phyloP scores from a whole-genome alignment of 306 rosid genomes.

The Begonia peltatifolia region DNA sequence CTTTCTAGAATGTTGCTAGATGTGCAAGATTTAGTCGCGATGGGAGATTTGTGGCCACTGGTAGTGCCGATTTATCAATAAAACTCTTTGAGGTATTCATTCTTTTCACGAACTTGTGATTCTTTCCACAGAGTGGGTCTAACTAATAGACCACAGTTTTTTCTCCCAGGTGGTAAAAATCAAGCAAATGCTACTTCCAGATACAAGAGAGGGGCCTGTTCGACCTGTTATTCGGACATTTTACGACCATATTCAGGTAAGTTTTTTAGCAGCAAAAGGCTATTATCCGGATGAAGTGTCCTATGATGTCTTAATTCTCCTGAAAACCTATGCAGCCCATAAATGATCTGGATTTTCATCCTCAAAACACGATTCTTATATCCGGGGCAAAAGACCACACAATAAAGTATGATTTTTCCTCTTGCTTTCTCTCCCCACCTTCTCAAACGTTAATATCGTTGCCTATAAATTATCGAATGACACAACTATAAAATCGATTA shows the following conservation, averaged over 20 bases:
- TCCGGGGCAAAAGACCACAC: slow-evolving; percentile 89
- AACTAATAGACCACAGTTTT: slow-evolving; percentile 11
- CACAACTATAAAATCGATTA: neutral
- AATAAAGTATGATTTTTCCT: slow-evolving; percentile 48
- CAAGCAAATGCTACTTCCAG: slow-evolving; percentile 76
- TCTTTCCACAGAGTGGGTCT: slow-evolving; percentile 7
- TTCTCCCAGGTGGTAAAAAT: slow-evolving; percentile 65
- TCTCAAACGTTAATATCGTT: neutral
- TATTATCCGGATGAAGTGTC: neutral
- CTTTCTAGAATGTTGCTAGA: slow-evolving; percentile 84
- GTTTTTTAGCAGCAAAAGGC: neutral
- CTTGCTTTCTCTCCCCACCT: neutral
- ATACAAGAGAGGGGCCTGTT: slow-evolving; percentile 68
- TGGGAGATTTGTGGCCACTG: slow-evolving; percentile 80
- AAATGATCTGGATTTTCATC: slow-evolving; percentile 93
- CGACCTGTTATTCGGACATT: slow-evolving; percentile 75
- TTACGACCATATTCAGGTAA: slow-evolving; percentile 67
- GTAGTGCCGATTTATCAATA: slow-evolving; percentile 88
- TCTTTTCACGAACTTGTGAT: neutral
- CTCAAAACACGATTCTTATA: slow-evolving; percentile 64
- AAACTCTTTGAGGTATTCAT: slow-evolving; percentile 75
- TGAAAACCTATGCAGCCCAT: slow-evolving; percentile 52
- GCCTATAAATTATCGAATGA: neutral
- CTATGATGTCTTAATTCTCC: neutral
- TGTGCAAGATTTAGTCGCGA: slow-evolving; percentile 90